A percentile compares a stretch with the other conserved stretches of the same genome.
Evolutionary conservation across 805 yeast genomes (phyloP).

Genomic region (Lipomyces chichibuensis): DNA sequence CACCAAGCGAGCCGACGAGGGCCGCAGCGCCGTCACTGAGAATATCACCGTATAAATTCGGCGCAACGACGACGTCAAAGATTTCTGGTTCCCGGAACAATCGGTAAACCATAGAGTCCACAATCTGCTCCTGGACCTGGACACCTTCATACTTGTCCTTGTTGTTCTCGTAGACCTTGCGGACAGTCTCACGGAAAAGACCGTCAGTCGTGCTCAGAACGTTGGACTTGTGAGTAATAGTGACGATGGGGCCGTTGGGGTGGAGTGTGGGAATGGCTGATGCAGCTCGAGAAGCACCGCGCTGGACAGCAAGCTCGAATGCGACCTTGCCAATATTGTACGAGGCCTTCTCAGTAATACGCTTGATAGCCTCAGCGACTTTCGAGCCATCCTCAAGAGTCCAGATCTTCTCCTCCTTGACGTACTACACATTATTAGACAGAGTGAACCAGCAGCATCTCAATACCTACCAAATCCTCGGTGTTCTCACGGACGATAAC

Average conservation of each 20-base stretch:
- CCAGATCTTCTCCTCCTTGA: constrained; percentile 77
- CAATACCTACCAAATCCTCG: constrained; percentile 64
- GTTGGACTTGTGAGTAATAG: constrained; percentile 96
- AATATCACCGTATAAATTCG: constrained; percentile 97
- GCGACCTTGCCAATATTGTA: constrained; percentile 88
- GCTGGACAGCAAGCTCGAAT: constrained; percentile 86
- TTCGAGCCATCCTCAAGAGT: constrained; percentile 78
- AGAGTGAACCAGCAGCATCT: neutral
- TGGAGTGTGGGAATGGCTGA: constrained; percentile 44
- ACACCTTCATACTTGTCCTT: constrained; percentile 60
- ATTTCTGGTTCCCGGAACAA: constrained; percentile 98
- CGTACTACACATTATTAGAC: constrained; percentile 51
- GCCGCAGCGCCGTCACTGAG: constrained; percentile 98
- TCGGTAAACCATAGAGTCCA: constrained; percentile 98
- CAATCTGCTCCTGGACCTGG: constrained; percentile 89
- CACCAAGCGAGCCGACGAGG: constrained; percentile 94
- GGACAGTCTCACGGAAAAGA: constrained; percentile 86
- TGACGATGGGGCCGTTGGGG: constrained; percentile 68
- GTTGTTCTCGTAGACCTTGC: constrained; percentile 57
- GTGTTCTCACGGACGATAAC: constrained; percentile 98
- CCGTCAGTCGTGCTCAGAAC: constrained; percentile 93
- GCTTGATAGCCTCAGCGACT: constrained; percentile 96
- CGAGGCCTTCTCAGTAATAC: constrained; percentile 89
- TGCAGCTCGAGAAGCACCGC: constrained; percentile 74
- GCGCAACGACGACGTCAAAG: constrained; percentile 98